phyloP scores from a whole-genome alignment of 345 rosid genomes.

The Eucalyptus grandis region DNA sequence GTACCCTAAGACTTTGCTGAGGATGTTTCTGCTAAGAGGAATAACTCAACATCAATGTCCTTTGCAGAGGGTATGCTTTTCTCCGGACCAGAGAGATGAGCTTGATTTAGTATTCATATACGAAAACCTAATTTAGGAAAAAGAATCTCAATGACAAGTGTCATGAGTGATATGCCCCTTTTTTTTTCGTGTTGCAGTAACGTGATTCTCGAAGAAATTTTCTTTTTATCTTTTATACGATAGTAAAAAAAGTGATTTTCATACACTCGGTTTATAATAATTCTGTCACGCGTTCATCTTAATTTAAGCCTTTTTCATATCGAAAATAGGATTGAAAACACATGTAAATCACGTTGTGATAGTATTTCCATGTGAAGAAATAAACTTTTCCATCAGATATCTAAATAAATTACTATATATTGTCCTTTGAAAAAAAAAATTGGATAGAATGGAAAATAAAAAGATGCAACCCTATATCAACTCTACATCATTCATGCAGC shows the following conservation, averaged over 20 bases:
- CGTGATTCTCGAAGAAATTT: neutral
- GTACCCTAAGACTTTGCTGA: neutral
- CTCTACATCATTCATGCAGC: neutral
- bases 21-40: neutral
- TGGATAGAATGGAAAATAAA: neutral
- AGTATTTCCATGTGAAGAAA: neutral
- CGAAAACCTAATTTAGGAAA: neutral
- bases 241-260: neutral
- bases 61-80: neutral
- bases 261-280: neutral
- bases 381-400: neutral
- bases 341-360: neutral
- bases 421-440: neutral
- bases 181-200: neutral
- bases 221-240: neutral
- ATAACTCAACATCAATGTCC: neutral
- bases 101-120: neutral
- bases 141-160: neutral
- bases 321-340: neutral
- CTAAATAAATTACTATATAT: neutral
- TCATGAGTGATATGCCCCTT: neutral
- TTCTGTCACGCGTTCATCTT: neutral
- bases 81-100: neutral
- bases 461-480: neutral
- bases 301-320: neutral